Percentiles rank a stretch among this genome's conserved stretches.
phyloP scores from a whole-genome alignment of 306 rosid genomes.

The Lithocarpus polystachyus region DNA sequence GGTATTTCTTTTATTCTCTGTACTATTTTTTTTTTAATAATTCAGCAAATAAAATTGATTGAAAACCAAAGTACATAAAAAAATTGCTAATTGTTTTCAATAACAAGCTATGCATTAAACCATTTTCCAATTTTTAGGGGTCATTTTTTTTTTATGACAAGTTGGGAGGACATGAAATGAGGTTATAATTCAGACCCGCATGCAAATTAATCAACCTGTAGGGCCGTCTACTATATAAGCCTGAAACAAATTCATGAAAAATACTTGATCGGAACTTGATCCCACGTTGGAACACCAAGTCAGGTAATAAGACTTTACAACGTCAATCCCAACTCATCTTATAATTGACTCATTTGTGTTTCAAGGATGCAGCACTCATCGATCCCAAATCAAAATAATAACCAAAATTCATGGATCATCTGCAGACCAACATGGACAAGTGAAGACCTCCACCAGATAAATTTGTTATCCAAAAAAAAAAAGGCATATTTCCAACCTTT shows the following conservation, averaged over 20 bases:
- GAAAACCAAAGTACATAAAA: too few species aligned
- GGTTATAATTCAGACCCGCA: neutral
- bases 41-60: too few species aligned
- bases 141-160: neutral
- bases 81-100: too few species aligned
- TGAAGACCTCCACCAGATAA: neutral
- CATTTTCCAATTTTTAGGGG: neutral
- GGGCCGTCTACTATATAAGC: neutral
- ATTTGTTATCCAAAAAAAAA: neutral
- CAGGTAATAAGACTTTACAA: neutral
- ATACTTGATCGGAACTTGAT: neutral
- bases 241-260: neutral
- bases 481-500: neutral
- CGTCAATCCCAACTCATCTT: slow-evolving; percentile 19
- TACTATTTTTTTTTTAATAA: too few species aligned
- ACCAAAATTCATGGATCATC: too few species aligned
- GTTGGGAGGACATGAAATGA: neutral
- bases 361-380: neutral
- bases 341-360: neutral
- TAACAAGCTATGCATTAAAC: too few species aligned
- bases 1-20: too few species aligned
- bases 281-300: neutral
- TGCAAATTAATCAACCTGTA: neutral
- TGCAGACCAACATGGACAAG: neutral
- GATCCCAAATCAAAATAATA: too few species aligned